phyloP scores from a whole-genome alignment of 768 basidiomycete species.

The Lyophyllum atratum region DNA sequence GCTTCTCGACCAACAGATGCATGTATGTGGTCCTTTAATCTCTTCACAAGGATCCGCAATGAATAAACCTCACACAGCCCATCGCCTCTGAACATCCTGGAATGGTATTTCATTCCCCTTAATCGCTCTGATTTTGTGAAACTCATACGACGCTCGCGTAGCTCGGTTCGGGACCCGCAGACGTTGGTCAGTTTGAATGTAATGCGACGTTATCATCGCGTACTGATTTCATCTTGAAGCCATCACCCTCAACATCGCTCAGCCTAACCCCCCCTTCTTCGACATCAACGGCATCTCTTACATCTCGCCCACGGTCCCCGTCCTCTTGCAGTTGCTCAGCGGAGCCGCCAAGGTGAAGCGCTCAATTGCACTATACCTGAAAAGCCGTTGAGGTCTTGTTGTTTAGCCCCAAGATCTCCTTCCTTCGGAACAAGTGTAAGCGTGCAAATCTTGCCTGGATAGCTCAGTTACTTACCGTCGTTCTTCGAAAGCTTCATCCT shows the following conservation, averaged over 20 bases:
- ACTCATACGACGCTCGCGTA: not conserved
- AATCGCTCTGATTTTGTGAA: not conserved
- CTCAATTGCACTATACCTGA: not conserved
- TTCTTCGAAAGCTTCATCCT: conserved; percentile 9
- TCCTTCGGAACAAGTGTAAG: conserved; percentile 34
- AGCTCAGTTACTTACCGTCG: not conserved
- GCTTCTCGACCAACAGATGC: conserved; percentile 23
- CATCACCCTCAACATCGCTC: conserved; percentile 21
- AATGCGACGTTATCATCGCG: not conserved
- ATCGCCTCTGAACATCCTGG: conserved; percentile 18
- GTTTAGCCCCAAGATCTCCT: conserved; percentile 42
- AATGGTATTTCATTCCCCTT: conserved; percentile 1
- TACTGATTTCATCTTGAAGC: conserved; percentile 8
- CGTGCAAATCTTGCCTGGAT: not conserved
- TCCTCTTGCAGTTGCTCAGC: conserved; percentile 55
- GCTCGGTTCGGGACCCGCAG: conserved; percentile 19
- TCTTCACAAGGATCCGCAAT: not conserved
- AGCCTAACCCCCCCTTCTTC: conserved; percentile 33
- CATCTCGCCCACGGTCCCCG: conserved; percentile 42
- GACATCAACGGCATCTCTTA: conserved; percentile 35
- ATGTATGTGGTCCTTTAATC: conserved; percentile 11
- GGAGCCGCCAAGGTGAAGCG: conserved; percentile 32
- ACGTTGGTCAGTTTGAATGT: conserved; percentile 15
- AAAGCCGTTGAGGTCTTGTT: not conserved
- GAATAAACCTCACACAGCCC: conserved; percentile 8